A percentile compares a stretch with the other conserved stretches of the same genome.
These are phyloP conservation scores for Lentinus brumalis DNA, from an alignment of 768 basidiomycete genomes.

Conservation along the genomic window DNA sequence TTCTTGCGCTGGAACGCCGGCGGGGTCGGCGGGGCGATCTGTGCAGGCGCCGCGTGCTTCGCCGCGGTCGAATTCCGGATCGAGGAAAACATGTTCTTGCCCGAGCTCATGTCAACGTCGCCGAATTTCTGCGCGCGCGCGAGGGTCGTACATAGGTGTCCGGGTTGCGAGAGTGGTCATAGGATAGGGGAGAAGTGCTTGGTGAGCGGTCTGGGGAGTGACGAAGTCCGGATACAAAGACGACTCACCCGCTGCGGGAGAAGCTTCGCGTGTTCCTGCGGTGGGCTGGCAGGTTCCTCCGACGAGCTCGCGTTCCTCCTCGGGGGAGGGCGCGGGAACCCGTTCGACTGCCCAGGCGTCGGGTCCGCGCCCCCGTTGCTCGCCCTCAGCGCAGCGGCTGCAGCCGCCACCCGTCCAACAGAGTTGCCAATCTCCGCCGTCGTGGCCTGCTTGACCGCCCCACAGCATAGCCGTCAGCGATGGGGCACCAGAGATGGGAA, in stretches of 20 bases:
- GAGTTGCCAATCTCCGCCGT: conserved; percentile 43
- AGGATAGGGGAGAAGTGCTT: background rate
- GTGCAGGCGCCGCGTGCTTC: conserved; percentile 40
- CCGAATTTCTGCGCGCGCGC: conserved; percentile 51
- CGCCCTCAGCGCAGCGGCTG: conserved; percentile 45
- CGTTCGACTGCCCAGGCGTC: conserved; percentile 1
- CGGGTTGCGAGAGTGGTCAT: background rate
- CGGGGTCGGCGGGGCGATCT: conserved; percentile 37
- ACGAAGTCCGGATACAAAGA: background rate
- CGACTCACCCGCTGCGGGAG: conserved; percentile 24
- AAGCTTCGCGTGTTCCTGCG: conserved; percentile 17
- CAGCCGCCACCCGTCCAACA: conserved; percentile 60
- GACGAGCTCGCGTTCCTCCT: conserved; percentile 20
- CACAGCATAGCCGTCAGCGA: background rate
- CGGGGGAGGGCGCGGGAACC: conserved; percentile 31
- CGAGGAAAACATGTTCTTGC: conserved; percentile 46
- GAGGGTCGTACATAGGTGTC: background rate
- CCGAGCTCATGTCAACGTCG: conserved; percentile 57
- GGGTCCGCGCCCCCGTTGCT: conserved; percentile 1
- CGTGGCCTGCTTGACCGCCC: conserved; percentile 2
- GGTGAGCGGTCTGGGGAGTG: background rate
- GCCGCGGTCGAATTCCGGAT: conserved; percentile 47
- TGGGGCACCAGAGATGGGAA: background rate
- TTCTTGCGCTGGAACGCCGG: conserved; percentile 49
- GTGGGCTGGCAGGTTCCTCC: conserved; percentile 13